Evolutionary conservation across 352 stramenopile genomes (phyloP).

Genomic region (Phytophthora kernoviae): DNA sequence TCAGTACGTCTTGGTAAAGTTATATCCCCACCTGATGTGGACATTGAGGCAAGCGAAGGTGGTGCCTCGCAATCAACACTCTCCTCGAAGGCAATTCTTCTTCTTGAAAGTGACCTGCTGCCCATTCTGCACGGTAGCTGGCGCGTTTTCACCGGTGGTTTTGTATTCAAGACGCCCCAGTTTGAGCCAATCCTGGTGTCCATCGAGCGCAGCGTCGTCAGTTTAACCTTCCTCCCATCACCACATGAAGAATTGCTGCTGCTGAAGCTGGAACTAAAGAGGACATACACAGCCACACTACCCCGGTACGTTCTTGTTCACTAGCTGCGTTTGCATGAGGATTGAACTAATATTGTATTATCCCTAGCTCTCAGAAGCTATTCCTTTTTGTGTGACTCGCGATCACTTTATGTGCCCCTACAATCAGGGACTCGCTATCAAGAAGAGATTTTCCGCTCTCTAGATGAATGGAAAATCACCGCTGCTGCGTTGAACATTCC

Average conservation of each 20-base stretch:
- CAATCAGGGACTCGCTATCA: slow-evolving; percentile 70
- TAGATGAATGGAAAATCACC: slow-evolving; percentile 63
- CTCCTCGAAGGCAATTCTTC: slow-evolving; percentile 43
- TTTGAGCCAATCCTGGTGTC: slow-evolving; percentile 70
- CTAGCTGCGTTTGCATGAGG: background rate
- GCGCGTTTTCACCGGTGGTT: slow-evolving; percentile 57
- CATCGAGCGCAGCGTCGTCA: slow-evolving; percentile 57
- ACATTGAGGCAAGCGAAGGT: slow-evolving; percentile 9
- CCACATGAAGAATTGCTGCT: slow-evolving; percentile 70
- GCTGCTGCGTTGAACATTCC: slow-evolving; percentile 47
- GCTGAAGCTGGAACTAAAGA: slow-evolving; percentile 54
- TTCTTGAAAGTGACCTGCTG: slow-evolving; percentile 54
- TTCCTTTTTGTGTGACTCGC: slow-evolving; percentile 42
- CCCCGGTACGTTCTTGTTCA: slow-evolving; percentile 23
- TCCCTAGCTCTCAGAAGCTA: slow-evolving; percentile 36
- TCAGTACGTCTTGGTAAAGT: slow-evolving; percentile 51
- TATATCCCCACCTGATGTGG: slow-evolving; percentile 40
- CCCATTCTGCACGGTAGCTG: slow-evolving; percentile 53
- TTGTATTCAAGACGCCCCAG: slow-evolving; percentile 62
- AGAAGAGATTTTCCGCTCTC: slow-evolving; percentile 56
- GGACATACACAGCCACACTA: slow-evolving; percentile 23
- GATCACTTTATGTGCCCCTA: slow-evolving; percentile 54
- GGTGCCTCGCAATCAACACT: slow-evolving; percentile 3
- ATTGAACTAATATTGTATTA: slow-evolving; percentile 2
- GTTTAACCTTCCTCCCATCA: slow-evolving; percentile 55